Conservation (phyloP, 495 filamentous ascomycete genomes). For the Xanthoparmelia taractica region DNA sequence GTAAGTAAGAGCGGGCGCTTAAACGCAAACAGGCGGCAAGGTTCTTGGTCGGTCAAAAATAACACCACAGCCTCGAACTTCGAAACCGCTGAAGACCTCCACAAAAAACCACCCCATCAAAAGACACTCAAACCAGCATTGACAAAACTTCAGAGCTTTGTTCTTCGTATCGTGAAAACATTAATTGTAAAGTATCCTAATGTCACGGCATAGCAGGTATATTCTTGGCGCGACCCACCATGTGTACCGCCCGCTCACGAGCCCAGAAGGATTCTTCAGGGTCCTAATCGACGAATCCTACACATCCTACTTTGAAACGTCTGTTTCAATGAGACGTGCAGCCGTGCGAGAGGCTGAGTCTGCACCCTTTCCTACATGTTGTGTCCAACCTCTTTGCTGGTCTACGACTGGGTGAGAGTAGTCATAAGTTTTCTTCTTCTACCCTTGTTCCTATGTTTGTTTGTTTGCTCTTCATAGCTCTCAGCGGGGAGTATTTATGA, state of each 20-base stretch:
- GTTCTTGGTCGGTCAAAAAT: no score
- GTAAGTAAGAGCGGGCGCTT: not conserved
- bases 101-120: no score
- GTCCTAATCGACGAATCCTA: not conserved
- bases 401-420: not conserved
- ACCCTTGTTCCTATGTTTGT: not conserved
- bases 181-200: no score
- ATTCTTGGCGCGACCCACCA: not conserved
- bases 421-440: not conserved
- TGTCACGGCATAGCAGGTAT: no score
- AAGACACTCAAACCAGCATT: no score
- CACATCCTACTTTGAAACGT: not conserved
- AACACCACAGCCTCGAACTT: no score
- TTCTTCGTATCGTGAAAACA: no score
- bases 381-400: not conserved
- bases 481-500: not conserved
- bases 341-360: no score
- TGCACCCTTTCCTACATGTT: no score
- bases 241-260: not conserved
- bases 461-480: not conserved
- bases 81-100: no score
- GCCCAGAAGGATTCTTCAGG: not conserved
- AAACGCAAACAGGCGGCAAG: no score
- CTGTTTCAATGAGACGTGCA: not conserved
- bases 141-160: no score